Percentiles rank a stretch among this genome's conserved stretches.
Evolutionary conservation across 306 rosid species (phyloP).

Genomic region (Lupinus albus): DNA sequence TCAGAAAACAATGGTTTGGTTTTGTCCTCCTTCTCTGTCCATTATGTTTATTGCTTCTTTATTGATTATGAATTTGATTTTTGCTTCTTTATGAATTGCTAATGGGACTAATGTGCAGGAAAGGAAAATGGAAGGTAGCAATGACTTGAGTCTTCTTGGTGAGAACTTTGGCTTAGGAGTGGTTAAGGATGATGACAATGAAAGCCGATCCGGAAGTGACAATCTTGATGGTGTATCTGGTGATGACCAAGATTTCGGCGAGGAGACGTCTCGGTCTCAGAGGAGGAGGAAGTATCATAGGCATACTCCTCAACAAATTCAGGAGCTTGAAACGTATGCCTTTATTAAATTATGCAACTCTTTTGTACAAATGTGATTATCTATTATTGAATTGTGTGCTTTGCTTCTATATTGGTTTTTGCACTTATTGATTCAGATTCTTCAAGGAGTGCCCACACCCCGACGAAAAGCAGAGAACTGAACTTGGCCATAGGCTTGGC

Average conservation of each 20-base stretch:
- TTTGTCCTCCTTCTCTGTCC: not conserved
- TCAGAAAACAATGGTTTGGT: no score
- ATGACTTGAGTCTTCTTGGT: slow-evolving; percentile 56
- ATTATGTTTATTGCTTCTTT: slow-evolving; percentile 16
- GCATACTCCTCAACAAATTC: slow-evolving; percentile 82
- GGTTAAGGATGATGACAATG: slow-evolving; percentile 62
- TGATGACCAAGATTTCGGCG: slow-evolving; percentile 73
- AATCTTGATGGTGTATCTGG: slow-evolving; percentile 75
- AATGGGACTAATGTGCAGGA: slow-evolving; percentile 40
- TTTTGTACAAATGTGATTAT: slow-evolving; percentile 3
- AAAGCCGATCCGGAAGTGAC: slow-evolving; percentile 64
- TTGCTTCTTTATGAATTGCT: slow-evolving; percentile 3
- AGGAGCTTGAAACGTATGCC: slow-evolving; percentile 80
- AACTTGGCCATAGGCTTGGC: slow-evolving; percentile 68
- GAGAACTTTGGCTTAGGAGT: slow-evolving; percentile 64
- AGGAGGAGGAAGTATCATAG: slow-evolving; percentile 87
- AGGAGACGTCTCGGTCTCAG: slow-evolving; percentile 48
- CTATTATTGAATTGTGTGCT: not conserved
- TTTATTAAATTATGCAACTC: slow-evolving; percentile 8
- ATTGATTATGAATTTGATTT: slow-evolving; percentile 16
- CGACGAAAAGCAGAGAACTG: slow-evolving; percentile 88
- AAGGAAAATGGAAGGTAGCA: slow-evolving; percentile 68
- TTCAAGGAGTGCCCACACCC: slow-evolving; percentile 91
- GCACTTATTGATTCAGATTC: slow-evolving; percentile 57
- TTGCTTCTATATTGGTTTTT: not conserved